Evolutionary conservation across 768 basidiomycete genomes (phyloP).

Genomic region (Mycena capillaripes): DNA sequence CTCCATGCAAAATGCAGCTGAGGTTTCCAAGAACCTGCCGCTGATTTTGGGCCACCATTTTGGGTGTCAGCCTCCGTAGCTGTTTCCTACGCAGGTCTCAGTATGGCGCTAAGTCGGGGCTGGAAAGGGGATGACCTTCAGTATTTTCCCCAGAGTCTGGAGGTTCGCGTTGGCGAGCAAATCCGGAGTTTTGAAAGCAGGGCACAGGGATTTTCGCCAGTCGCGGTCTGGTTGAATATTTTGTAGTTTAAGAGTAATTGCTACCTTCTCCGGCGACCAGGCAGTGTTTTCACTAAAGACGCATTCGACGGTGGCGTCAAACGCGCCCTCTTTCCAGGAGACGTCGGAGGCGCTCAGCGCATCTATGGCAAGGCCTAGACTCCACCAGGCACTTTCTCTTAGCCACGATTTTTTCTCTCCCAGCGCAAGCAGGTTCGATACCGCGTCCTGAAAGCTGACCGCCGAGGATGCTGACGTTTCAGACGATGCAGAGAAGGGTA

Average conservation of each 20-base stretch:
- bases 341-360: slow-evolving; percentile 69
- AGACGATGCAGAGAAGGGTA: slow-evolving; percentile 67
- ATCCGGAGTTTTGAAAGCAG: slow-evolving; percentile 83
- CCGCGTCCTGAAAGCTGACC: slow-evolving; percentile 68
- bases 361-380: slow-evolving; percentile 74
- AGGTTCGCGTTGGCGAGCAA: slow-evolving; percentile 83
- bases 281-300: slow-evolving; percentile 67
- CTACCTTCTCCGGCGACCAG: slow-evolving; percentile 94
- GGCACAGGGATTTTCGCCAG: slow-evolving; percentile 76
- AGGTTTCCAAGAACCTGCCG: slow-evolving; percentile 83
- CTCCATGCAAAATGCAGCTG: slow-evolving; percentile 95
- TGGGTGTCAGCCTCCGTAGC: slow-evolving; percentile 67
- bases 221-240: slow-evolving; percentile 68
- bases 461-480: slow-evolving; percentile 68
- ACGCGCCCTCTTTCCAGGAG: slow-evolving; percentile 79
- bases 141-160: slow-evolving; percentile 75
- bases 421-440: slow-evolving; percentile 73
- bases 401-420: slow-evolving; percentile 93
- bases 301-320: slow-evolving; percentile 61
- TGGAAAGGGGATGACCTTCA: slow-evolving; percentile 72
- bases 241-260: slow-evolving; percentile 81
- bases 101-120: slow-evolving; percentile 26
- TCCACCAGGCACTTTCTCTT: slow-evolving; percentile 92
- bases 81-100: slow-evolving; percentile 61
- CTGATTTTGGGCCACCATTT: slow-evolving; percentile 62